Evolutionary conservation across 306 rosid species (phyloP).

Genomic region (Hippophae gyantsensis): DNA sequence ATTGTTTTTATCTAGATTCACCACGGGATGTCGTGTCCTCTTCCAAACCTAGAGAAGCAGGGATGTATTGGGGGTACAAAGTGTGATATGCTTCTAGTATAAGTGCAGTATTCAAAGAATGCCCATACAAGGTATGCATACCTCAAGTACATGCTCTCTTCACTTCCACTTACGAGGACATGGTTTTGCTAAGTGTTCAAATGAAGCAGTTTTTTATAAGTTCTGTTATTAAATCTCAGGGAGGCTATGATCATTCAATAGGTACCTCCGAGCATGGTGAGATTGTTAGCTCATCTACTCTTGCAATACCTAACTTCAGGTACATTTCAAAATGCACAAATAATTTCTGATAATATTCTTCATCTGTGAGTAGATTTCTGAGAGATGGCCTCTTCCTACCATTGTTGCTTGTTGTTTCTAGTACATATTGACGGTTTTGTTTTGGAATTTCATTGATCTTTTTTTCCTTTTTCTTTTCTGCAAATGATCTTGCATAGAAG

Average conservation of each 20-base stretch:
- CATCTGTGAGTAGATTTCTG: neutral
- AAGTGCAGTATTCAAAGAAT: slow-evolving; percentile 55
- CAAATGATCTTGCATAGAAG: too few species aligned
- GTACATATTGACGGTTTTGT: too few species aligned
- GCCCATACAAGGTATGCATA: slow-evolving; percentile 50
- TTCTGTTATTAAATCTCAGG: slow-evolving; percentile 39
- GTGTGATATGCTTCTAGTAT: slow-evolving; percentile 82
- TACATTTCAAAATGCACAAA: slow-evolving; percentile 1
- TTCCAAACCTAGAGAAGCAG: slow-evolving; percentile 66
- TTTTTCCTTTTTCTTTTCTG: too few species aligned
- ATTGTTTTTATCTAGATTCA: slow-evolving; percentile 38
- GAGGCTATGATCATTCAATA: slow-evolving; percentile 79
- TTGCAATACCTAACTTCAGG: slow-evolving; percentile 74
- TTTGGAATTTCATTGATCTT: too few species aligned
- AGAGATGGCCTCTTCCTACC: neutral
- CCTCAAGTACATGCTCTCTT: slow-evolving; percentile 4
- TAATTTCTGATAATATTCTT: neutral
- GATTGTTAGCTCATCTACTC: slow-evolving; percentile 56
- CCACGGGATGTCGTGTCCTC: slow-evolving; percentile 56
- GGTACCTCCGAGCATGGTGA: slow-evolving; percentile 98
- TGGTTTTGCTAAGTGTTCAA: slow-evolving; percentile 7
- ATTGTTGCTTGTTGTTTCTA: too few species aligned
- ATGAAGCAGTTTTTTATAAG: slow-evolving; percentile 8
- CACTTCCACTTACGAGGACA: neutral
- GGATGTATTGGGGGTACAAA: slow-evolving; percentile 87